Evolutionary conservation across 768 basidiomycete genomes (phyloP), one percentile per base, ranked within the genome.

Genomic region (Lactifluus piperatus): DNA sequence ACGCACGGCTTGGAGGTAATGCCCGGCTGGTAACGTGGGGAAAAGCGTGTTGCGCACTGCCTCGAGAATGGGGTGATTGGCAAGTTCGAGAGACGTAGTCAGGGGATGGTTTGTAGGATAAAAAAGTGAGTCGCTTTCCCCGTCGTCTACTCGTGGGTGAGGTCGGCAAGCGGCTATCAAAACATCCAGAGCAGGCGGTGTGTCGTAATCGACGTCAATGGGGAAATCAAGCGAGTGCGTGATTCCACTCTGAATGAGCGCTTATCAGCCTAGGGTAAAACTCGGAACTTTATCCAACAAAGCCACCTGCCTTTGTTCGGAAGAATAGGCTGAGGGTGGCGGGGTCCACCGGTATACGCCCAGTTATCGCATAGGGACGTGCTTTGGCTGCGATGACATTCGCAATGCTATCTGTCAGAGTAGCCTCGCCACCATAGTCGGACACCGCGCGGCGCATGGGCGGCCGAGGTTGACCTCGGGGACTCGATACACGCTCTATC

Each of bases 141-240:
- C 73, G 65, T 24, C 78, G 39, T 71, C 79, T 20, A 79, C 74
- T 1, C 77, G 78, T 54, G 81, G 79, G 65, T 85, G 81, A 5
- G 85, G 84, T 65, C 80, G 76, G 71, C 86, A 91, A 18, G 88
- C 79, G 4, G 82, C 83, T 63, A 91, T 80, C 66, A 91, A 78
- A 51, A 88, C 86, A 64, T 90, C 87, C 57, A 91, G 78, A 16
- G 89, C 82, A 1, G 88, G 87, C 16, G 88, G 87, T 16, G 83
- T 79, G 68, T 81, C 83, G 65, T 85, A 82, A 63, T 84, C 83
- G 46, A 87, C 78, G 65, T 91, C 85, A 59, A 91, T 81, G 5
- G 89, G 89, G 67, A 91, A 91, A 68, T 90, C 86, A 22, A 91
- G 77, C 9, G 87, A 85, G 68, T 91, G 86, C 0, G 86, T 83